Evolutionary conservation across 306 rosid species (phyloP), one percentile per base, ranked within the genome.

Genomic region (Rosa rugosa): DNA sequence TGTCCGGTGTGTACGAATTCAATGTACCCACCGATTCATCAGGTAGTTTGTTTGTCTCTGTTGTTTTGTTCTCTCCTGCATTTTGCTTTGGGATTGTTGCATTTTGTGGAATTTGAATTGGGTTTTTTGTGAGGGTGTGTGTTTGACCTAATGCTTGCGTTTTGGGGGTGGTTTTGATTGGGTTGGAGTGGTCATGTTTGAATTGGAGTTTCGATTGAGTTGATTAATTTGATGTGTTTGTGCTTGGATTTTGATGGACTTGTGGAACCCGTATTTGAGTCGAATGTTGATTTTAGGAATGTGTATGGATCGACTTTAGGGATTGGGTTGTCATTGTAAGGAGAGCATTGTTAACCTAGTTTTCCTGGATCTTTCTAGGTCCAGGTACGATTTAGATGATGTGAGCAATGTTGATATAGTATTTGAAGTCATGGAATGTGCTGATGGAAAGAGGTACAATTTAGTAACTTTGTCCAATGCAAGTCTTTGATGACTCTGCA

Each of bases 1-100:
- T 94, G 98, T 82, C 97, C 98, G 11, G 98, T 94, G 8, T 94
- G 98, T 75, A 94, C 98, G 65, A 94, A 94, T 85, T 94, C 98
- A 73, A 94, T 94, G 98, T 94, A 92, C 80, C 98, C 98, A 20
- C 98, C 98, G 51, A 94, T 94, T 36, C 98, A 94, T 76, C 98
- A 94, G 98, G 98, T 90, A 62, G 69, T 63, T 63, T 56, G 22
- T 80, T 5, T 34, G 8, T 51, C 74, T 75, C 44, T 80, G 50
- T 31, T 31, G 36, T 31, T 31, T 2, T 31, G 36, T 66, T 76
- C 20, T 64, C 81, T 64, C 66, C 71, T 70, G 46, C 66, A 13
- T 78, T 41, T 27, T 54, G 7, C 12, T 17, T 31, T 64, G 36
- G 7, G 16, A 7, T 44, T 44, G 27, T 65, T 60, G 64, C 38